Conservation (phyloP, 1,284 basidiomycete genomes). For the Thelephora terrestris region DNA sequence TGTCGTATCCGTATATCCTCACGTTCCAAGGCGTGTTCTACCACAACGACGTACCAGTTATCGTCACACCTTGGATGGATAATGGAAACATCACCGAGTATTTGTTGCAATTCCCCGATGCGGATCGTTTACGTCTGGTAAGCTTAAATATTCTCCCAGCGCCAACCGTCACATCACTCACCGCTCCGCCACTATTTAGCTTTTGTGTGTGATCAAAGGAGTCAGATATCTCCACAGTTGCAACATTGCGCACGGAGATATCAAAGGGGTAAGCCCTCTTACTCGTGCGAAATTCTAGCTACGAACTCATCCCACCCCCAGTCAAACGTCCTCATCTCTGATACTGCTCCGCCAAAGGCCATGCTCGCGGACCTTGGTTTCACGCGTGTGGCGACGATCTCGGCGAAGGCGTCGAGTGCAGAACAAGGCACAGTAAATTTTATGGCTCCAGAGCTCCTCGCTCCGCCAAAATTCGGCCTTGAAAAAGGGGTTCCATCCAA, state of each 20-base stretch:
- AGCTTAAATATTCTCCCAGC: background rate
- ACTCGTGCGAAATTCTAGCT: background rate
- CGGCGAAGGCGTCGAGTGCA: background rate
- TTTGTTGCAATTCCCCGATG: background rate
- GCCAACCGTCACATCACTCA: background rate
- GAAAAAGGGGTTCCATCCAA: background rate
- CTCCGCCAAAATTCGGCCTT: background rate
- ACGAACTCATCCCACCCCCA: background rate
- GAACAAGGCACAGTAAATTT: background rate
- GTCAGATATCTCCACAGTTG: background rate
- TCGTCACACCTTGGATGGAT: conserved; percentile 8
- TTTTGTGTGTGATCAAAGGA: conserved; percentile 1
- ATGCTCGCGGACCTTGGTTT: background rate
- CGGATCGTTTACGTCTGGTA: conserved; percentile 6
- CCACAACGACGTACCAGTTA: conserved; percentile 3
- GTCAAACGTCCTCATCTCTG: background rate
- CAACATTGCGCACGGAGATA: background rate
- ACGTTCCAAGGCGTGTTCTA: conserved; percentile 6
- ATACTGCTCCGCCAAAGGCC: background rate
- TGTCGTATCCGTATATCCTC: conserved; percentile 5
- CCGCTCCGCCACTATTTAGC: background rate
- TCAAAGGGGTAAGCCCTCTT: background rate
- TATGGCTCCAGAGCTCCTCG: background rate
- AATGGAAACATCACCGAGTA: conserved; percentile 6
- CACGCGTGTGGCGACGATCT: background rate